A percentile compares a stretch with the other conserved stretches of the same genome.
Conservation (phyloP, 2,329 filamentous ascomycete genomes). For the Daldinia eschscholtzii region DNA sequence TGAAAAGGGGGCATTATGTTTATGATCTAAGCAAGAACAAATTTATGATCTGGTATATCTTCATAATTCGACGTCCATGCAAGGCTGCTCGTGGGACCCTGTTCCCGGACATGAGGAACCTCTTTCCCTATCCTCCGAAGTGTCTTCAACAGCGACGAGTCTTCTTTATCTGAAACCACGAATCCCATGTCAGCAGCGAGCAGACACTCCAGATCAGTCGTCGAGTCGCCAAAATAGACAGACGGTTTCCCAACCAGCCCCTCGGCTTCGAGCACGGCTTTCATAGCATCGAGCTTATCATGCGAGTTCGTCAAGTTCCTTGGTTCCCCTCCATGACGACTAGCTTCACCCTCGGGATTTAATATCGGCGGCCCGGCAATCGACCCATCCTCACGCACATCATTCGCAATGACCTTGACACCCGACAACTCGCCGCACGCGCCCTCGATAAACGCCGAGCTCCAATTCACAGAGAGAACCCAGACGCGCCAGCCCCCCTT, state of each 20-base stretch:
- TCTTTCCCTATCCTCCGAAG: constrained; percentile 51
- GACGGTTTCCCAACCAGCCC: constrained; percentile 43
- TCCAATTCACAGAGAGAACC: constrained; percentile 67
- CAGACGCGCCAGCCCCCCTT: constrained; percentile 55
- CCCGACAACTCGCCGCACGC: constrained; percentile 54
- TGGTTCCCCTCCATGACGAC: constrained; percentile 38
- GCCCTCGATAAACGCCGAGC: constrained; percentile 61
- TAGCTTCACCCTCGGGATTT: constrained; percentile 18
- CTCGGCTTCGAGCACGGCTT: constrained; percentile 48
- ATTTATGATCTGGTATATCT: constrained; percentile 41
- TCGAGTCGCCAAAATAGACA: constrained; percentile 71
- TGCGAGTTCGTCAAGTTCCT: constrained; percentile 56
- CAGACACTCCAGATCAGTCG: constrained; percentile 68
- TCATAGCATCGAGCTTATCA: constrained; percentile 62
- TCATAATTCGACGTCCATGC: constrained; percentile 51
- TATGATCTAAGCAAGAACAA: constrained; percentile 15
- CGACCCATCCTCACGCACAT: constrained; percentile 55
- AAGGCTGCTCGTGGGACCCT: constrained; percentile 44
- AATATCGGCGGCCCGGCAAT: constrained; percentile 58
- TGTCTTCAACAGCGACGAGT: constrained; percentile 48
- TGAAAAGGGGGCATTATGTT: too few species aligned
- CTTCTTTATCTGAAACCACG: constrained; percentile 59
- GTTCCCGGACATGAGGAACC: constrained; percentile 49
- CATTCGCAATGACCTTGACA: constrained; percentile 60
- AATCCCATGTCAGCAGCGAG: constrained; percentile 59